These are phyloP conservation scores for Mycena olivaceomarginata DNA, from an alignment of 768 basidiomycete genomes.

Conservation along the genomic window DNA sequence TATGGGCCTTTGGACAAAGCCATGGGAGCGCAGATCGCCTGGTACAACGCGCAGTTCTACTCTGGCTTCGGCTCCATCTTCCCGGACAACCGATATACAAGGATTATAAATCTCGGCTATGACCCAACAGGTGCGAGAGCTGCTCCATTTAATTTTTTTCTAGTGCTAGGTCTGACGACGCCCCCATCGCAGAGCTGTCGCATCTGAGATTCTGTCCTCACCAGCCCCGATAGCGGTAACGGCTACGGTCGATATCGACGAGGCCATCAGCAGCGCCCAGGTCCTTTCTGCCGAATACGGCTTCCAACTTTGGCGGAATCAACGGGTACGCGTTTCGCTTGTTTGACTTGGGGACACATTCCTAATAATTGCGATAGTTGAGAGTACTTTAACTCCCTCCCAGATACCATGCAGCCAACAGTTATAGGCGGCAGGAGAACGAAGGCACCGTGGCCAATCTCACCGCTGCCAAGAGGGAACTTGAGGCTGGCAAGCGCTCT, in stretches of 20 bases:
- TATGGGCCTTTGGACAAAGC: conserved; percentile 44
- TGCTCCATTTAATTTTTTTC: neutral
- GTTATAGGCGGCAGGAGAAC: conserved; percentile 45
- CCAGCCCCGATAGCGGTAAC: conserved; percentile 46
- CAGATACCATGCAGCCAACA: conserved; percentile 40
- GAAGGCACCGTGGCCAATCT: conserved; percentile 10
- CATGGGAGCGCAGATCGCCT: conserved; percentile 41
- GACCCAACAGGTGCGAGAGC: conserved; percentile 35
- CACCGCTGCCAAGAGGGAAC: conserved; percentile 9
- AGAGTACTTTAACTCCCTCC: conserved; percentile 52
- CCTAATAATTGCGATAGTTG: conserved; percentile 19
- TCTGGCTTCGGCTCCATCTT: conserved; percentile 49
- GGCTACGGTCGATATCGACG: conserved; percentile 42
- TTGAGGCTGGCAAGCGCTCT: conserved; percentile 32
- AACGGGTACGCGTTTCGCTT: conserved; percentile 39
- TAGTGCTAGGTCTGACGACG: neutral
- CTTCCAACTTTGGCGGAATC: conserved; percentile 48
- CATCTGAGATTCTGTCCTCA: conserved; percentile 46
- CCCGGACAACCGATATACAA: conserved; percentile 46
- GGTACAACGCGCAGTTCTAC: conserved; percentile 51
- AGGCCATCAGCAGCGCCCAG: conserved; percentile 43
- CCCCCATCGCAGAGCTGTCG: conserved; percentile 36
- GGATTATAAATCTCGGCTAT: conserved; percentile 44
- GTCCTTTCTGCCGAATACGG: conserved; percentile 44
- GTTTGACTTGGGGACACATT: neutral